phyloP scores from a whole-genome alignment of 2,329 filamentous ascomycete species.

The Botryosphaeria dothidea region DNA sequence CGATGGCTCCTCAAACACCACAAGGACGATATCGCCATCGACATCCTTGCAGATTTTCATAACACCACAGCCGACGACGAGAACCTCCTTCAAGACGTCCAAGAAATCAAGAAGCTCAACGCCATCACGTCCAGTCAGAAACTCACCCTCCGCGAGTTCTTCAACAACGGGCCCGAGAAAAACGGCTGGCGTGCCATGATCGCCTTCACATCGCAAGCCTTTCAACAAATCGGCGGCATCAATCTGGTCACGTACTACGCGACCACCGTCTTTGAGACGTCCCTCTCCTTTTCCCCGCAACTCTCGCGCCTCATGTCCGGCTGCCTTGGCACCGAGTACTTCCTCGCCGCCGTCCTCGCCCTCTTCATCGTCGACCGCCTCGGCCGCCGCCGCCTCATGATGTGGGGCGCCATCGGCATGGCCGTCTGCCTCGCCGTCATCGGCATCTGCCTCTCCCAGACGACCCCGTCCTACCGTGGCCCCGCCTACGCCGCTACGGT shows the following conservation, averaged over 20 bases:
- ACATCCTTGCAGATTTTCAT: slow-evolving; percentile 51
- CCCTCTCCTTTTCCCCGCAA: slow-evolving; percentile 1
- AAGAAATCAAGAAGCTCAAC: slow-evolving; percentile 60
- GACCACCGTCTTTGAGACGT: slow-evolving; percentile 19
- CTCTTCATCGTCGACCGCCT: slow-evolving; percentile 30
- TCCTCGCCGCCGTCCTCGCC: slow-evolving; percentile 25
- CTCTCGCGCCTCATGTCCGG: neutral
- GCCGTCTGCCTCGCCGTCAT: slow-evolving; percentile 34
- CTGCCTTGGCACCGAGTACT: slow-evolving; percentile 32
- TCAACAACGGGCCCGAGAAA: slow-evolving; percentile 64
- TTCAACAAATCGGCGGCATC: slow-evolving; percentile 63
- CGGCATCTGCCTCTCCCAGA: neutral
- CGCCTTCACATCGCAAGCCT: slow-evolving; percentile 60
- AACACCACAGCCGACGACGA: slow-evolving; percentile 51
- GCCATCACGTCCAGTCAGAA: slow-evolving; percentile 39
- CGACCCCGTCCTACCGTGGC: neutral
- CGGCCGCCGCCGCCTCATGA: slow-evolving; percentile 32
- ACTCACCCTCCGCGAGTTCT: slow-evolving; percentile 50
- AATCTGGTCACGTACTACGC: slow-evolving; percentile 23
- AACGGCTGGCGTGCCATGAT: slow-evolving; percentile 64
- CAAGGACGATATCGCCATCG: slow-evolving; percentile 49
- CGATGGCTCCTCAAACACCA: slow-evolving; percentile 36
- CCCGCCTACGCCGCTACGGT: slow-evolving; percentile 44
- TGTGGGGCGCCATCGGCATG: slow-evolving; percentile 33
- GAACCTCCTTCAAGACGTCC: slow-evolving; percentile 59